Evolutionary conservation across 2,329 filamentous ascomycete genomes (phyloP), one percentile per base, ranked within the genome.

Genomic region (Fusarium virguliforme): DNA sequence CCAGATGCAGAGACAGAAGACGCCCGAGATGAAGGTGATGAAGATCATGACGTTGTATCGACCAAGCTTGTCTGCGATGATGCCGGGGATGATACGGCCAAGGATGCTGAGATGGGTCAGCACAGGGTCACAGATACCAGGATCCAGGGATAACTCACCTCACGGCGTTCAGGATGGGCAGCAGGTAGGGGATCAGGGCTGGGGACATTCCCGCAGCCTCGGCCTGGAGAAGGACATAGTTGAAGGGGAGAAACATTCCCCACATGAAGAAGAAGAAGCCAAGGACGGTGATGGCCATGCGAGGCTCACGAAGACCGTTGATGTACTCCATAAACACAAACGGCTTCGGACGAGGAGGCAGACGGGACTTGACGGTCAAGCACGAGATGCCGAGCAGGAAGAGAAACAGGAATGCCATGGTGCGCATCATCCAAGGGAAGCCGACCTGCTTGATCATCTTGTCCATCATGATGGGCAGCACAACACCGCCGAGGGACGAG

Each of bases 381-480:
- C 79, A 81, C 22, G 80, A 74, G 32, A 83, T 55, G 41, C 74
- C 56, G 3, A 82, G 79, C 18, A 80, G 64, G 56, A 63, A 71
- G 3, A 86, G 73, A 70, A 85, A 84, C 55, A 87, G 75, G 70
- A 87, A 85, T 0, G 82, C 84, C 60, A 85, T 77, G 18, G 79
- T 79, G 41, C 85, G 82, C 50, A 87, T 84, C 67, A 84, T 82
- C 85, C 85, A 87, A 4, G 80, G 81, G 70, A 85, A 85, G 0
- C 83, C 84, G 40, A 84, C 77, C 3, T 64, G 38, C 30, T 83
- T 81, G 37, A 87, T 85, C 66, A 91, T 82, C 66, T 88, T 83
- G 65, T 88, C 80, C 61, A 83, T 85, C 65, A 93, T 85, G 68
- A 92, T 89, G 54, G 92, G 80, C 62, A 92, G 89, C 13, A 88